These are phyloP conservation scores for Pterulicium gracile DNA, from an alignment of 1,284 basidiomycete genomes.

Conservation along the genomic window DNA sequence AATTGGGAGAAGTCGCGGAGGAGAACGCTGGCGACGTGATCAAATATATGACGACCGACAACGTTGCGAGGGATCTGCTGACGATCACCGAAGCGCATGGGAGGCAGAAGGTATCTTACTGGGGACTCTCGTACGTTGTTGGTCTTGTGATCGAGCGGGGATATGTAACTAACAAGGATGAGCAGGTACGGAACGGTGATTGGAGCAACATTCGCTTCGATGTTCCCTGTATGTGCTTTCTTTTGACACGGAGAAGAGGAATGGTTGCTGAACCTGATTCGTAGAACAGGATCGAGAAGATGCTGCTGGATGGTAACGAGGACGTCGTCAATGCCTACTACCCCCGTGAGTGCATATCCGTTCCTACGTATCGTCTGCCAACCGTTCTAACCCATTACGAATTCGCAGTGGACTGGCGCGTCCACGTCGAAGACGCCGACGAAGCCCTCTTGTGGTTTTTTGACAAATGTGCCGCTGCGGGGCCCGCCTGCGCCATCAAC, in stretches of 20 bases:
- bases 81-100: not conserved
- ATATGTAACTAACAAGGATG: not conserved
- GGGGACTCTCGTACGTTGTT: constrained; percentile 1
- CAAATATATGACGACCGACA: constrained; percentile 2
- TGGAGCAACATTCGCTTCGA: constrained; percentile 1
- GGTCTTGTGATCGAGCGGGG: not conserved
- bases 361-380: too few species aligned
- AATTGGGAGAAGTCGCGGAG: not conserved
- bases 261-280: not conserved
- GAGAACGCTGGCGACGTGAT: not conserved
- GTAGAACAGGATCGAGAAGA: constrained; percentile 2
- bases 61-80: constrained; percentile 1
- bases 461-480: not conserved
- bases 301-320: not conserved
- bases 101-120: not conserved
- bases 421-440: not conserved
- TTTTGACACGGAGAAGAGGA: not conserved
- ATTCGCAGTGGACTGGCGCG: not conserved
- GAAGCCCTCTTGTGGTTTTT: not conserved
- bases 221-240: not conserved
- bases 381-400: too few species aligned
- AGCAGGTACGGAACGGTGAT: constrained; percentile 2
- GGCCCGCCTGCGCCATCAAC: not conserved
- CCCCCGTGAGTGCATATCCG: too few species aligned
- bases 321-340: not conserved